Base-by-base conservation (phyloP, 1,284 basidiomycete species). In the Anthracocystis walkeri region DNA sequence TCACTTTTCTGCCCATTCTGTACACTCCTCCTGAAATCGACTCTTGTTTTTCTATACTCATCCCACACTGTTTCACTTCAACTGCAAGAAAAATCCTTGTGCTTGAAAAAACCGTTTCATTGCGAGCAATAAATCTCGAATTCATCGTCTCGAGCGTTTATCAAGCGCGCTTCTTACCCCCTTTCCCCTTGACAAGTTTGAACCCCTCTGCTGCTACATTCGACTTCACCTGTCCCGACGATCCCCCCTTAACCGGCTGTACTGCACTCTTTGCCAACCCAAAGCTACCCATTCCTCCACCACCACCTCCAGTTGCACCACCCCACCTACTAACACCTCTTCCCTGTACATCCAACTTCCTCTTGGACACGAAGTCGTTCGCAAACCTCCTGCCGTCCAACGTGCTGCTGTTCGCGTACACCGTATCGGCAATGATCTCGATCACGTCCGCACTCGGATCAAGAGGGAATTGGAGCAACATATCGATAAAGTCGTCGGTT, bases 381-480 rank as follows among this genome's bases (percentile, higher is more conserved):
- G 95, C 94, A 82, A 99, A 99, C 31, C 95, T 90, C 58, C 95
- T 89, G 0, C 97, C 97, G 81, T 99, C 95, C 44, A 99, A 89
- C 2, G 93, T 99, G 25, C 93, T 92, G 79, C 93, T 95, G 81
- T 92, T 94, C 42, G 93, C 92, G 84, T 99, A 99, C 61, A 99
- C 83, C 29, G 76, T 76, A 44, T 85, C 84, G 20, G 84, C 83
- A 38, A 85, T 84, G 42, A 85, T 83, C 58, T 84, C 84, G 10
- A 82, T 68, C 42, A 85, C 82, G n/a, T 84, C 83, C 14, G 81
- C 74, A 20, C 70, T 65, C 1, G 84, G 82, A 66, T 85, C 82
- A 4, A 85, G 69, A 16, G 84, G 84, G 67, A 85, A 85, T n/a
- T 81, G 81, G n/a, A 85, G 71, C n/a, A 85, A 68, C 84, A 85